Evolutionary conservation across 805 yeast species (phyloP), one percentile per base, ranked within the genome.

Genomic region (Candida fluviatilis): DNA sequence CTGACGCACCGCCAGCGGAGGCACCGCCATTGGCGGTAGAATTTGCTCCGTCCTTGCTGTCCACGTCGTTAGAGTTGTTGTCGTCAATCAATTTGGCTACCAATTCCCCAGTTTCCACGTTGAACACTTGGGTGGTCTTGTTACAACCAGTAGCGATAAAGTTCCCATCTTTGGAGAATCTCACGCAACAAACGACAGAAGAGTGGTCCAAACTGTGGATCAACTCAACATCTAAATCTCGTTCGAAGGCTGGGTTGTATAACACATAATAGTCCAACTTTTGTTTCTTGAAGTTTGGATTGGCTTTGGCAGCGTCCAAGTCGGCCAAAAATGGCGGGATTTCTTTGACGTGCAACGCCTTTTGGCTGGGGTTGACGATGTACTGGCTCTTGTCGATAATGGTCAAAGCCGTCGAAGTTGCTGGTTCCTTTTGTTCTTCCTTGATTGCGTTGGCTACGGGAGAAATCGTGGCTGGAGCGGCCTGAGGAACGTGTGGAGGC

Each of bases 71-170:
- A 5, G 69, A 53, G 38, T 58, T 57, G 49, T 62, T 66, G 54
- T 90, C 96, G 62, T 91, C 97, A 48, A 84, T 80, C 54, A 91
- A 74, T 58, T 85, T 78, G 39, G 95, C 95, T 45, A 88, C 80
- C 46, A 88, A 71, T 54, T 85, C 90, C 50, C 99, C 98, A 15
- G 95, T 84, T 53, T 83, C 84, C 36, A 90, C 97, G 49, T 85
- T 84, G 64, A 83, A 91, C 41, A 91, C 96, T 63, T 90, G 96
- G 2, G 98, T 93, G 31, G 95, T 78, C 58, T 89, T 87, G 69
- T 91, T 93, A 70, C 97, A 90, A 35, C 99, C 99, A 12, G 98
- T 91, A 18, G 98, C 99, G 50, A 91, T 72, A 57, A 78, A 86
- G 64, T 85, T 84, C 46, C 98, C 98, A 59, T 88, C 95, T 47